Base-by-base conservation (phyloP, 495 filamentous ascomycete genomes). In the Talaromyces ruber region DNA sequence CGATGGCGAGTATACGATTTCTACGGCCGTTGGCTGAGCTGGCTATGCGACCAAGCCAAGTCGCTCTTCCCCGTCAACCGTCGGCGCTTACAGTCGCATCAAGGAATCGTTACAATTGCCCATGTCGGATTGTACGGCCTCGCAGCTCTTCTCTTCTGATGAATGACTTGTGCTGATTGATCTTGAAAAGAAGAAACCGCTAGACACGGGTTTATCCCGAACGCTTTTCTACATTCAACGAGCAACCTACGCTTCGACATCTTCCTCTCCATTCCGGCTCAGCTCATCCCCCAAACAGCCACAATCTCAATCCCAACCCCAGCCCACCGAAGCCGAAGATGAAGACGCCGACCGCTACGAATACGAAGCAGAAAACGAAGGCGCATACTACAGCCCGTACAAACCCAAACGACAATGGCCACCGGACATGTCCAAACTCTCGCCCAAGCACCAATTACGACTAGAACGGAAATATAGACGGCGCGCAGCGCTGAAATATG, bases 321-420 rank as follows among this genome's bases (percentile, higher is more conserved):
- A 18, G 16, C 43, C 3, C 39, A 21, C 34, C n/a, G 11, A 55
- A 21, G n/a, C 34, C n/a, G 11, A 55, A 21, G n/a, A 37, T 32
- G 16, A 43, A 18, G 29, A 59, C 32, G 18, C 28, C 47, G 3
- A 43, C 22, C 34, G 14, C 24, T 21, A 43, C 32, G 21, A 59
- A 29, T 9, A 59, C 24, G 45, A 60, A 51, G 5, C 29, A 6
- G 39, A 18, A 52, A 50, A 67, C 16, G 32, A 60, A 60, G 67
- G 69, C 25, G 69, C 61, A 32, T 68, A 71, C 58, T 76, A 77
- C 64, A 86, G 82, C 65, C 83, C 77, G 1, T 92, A 88, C 81
- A 86, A 84, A 70, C 88, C 90, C n/a, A 91, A 92, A 72, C 88
- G 87, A 63, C 74, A 84, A 72, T 99, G 95, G 95, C 94, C 94